Evolutionary conservation across 2,329 filamentous ascomycete genomes (phyloP).

Genomic region (Aureobasidium pullulans): DNA sequence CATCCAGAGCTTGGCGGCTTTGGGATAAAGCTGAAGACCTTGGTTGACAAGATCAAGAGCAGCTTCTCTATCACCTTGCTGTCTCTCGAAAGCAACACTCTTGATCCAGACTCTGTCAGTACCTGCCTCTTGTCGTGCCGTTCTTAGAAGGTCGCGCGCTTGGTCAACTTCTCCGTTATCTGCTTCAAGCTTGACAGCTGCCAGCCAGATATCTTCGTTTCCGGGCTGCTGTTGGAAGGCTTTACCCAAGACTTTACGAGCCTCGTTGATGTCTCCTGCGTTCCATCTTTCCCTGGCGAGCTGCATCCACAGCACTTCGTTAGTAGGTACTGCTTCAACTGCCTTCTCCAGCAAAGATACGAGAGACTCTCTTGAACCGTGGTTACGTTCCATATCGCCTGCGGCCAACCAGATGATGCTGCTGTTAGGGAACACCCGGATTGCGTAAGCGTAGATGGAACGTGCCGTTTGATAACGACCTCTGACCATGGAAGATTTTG

Average conservation of each 20-base stretch:
- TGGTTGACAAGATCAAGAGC: conserved; percentile 83
- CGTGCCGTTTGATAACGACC: conserved; percentile 84
- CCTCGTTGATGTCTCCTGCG: conserved; percentile 77
- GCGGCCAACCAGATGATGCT: conserved; percentile 85
- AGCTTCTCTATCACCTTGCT: conserved; percentile 68
- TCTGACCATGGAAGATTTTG: conserved; percentile 69
- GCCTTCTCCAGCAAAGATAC: conserved; percentile 86
- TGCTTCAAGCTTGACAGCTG: conserved; percentile 91
- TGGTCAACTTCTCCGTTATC: conserved; percentile 77
- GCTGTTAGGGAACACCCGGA: conserved; percentile 83
- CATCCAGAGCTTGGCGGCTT: conserved; percentile 88
- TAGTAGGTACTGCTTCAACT: conserved; percentile 85
- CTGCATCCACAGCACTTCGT: conserved; percentile 91
- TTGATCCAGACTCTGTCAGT: conserved; percentile 98
- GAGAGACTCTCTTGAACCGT: conserved; percentile 75
- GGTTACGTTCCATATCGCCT: conserved; percentile 82
- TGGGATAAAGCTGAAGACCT: conserved; percentile 78
- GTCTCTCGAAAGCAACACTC: conserved; percentile 85
- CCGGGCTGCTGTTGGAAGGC: conserved; percentile 94
- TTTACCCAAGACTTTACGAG: conserved; percentile 73
- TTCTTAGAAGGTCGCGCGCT: conserved; percentile 71
- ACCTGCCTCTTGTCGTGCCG: conserved; percentile 78
- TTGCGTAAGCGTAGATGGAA: conserved; percentile 85
- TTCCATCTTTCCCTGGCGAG: conserved; percentile 93
- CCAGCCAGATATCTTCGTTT: conserved; percentile 96